Percentiles rank a stretch among this genome's conserved stretches.
Conservation (phyloP, 2,329 filamentous ascomycete genomes). For the Penicillium palitans region DNA sequence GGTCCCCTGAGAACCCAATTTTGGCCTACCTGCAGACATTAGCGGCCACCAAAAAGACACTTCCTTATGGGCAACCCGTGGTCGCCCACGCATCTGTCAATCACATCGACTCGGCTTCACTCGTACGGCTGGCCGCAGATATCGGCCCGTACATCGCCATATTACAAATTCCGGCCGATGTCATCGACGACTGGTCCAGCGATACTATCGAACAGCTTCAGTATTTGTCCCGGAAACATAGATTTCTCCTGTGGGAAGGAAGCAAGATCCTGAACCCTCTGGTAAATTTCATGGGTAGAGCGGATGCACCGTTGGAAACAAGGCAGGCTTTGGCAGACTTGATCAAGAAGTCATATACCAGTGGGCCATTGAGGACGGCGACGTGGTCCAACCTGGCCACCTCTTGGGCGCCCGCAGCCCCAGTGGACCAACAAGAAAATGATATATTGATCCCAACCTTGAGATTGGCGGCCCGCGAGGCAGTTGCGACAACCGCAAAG, state of each 20-base stretch:
- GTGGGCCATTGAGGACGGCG: conserved; percentile 39
- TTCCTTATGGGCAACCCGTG: conserved; percentile 42
- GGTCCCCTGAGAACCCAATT: conserved; percentile 35
- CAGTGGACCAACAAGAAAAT: conserved; percentile 39
- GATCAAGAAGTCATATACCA: conserved; percentile 42
- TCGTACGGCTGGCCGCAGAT: conserved; percentile 58
- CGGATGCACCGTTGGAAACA: conserved; percentile 28
- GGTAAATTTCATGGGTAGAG: conserved; percentile 34
- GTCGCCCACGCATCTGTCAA: conserved; percentile 57
- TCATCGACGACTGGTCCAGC: conserved; percentile 61
- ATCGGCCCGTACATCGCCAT: conserved; percentile 62
- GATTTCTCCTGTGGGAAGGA: conserved; percentile 45
- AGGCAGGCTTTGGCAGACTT: conserved; percentile 36
- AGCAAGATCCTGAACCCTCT: conserved; percentile 41
- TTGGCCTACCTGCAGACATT: conserved; percentile 40
- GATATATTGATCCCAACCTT: conserved; percentile 46
- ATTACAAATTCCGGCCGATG: conserved; percentile 63
- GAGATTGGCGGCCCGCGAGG: conserved; percentile 43
- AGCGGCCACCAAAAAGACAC: conserved; percentile 33
- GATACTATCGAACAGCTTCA: conserved; percentile 50
- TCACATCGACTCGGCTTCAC: conserved; percentile 56
- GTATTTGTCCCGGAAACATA: conserved; percentile 37
- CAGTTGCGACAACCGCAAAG: conserved; percentile 40
- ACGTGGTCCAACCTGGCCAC: conserved; percentile 42
- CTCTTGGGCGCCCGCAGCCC: conserved; percentile 41